Conservation (phyloP, 805 yeast species). For the Ogataea pignaliae region DNA sequence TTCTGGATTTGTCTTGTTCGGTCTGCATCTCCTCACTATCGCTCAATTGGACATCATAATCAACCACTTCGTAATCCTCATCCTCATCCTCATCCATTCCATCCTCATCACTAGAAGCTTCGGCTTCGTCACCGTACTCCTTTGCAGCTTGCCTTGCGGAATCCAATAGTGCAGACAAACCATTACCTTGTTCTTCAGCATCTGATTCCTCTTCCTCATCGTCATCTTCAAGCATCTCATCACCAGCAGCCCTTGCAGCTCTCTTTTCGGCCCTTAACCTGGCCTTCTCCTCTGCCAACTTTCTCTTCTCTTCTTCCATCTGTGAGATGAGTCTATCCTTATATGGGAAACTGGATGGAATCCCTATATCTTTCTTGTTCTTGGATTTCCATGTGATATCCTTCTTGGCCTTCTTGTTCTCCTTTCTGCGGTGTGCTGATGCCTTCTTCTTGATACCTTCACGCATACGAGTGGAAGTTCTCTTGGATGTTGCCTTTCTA, state of each 20-base stretch:
- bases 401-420: constrained; percentile 74
- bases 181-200: constrained; percentile 41
- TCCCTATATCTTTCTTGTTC: constrained; percentile 84
- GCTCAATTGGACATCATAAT: constrained; percentile 42
- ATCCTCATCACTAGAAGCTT: constrained; percentile 31
- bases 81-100: constrained; percentile 38
- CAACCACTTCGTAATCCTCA: constrained; percentile 46
- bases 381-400: constrained; percentile 93
- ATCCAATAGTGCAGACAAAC: constrained; percentile 77
- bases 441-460: constrained; percentile 97
- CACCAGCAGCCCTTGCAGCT: constrained; percentile 46
- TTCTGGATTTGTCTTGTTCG: constrained; percentile 71
- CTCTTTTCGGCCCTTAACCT: constrained; percentile 44
- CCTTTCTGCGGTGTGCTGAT: constrained; percentile 84
- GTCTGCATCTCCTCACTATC: constrained; percentile 37
- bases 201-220: constrained; percentile 36
- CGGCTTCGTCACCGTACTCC: constrained; percentile 57
- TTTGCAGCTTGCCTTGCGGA: constrained; percentile 88
- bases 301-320: constrained; percentile 58
- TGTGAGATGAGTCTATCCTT: constrained; percentile 76
- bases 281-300: constrained; percentile 51
- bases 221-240: constrained; percentile 30
- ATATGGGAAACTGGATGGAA: constrained; percentile 92
- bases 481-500: constrained; percentile 69
- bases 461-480: constrained; percentile 87